Conservation (phyloP, 2,329 filamentous ascomycete genomes). For the Xylariaceae sp. region DNA sequence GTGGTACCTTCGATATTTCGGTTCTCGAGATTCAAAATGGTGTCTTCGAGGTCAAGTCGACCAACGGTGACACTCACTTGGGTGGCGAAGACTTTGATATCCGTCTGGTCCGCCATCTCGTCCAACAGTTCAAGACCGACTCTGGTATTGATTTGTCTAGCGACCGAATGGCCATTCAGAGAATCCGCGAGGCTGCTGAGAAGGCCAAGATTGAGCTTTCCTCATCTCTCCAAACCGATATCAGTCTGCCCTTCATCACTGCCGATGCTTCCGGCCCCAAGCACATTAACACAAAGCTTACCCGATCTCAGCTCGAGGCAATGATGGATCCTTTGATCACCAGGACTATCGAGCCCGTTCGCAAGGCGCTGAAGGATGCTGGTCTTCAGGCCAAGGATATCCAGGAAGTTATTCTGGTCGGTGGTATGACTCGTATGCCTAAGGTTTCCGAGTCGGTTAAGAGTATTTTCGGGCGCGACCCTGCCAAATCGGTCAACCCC, state of each 20-base stretch:
- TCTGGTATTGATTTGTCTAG: conserved; percentile 85
- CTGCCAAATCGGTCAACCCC: conserved; percentile 97
- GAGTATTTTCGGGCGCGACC: conserved; percentile 94
- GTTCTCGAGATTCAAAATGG: conserved; percentile 96
- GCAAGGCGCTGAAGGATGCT: conserved; percentile 97
- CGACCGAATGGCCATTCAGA: conserved; percentile 98
- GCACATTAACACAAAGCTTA: conserved; percentile 97
- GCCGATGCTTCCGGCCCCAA: conserved; percentile 94
- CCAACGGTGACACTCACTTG: conserved; percentile 97
- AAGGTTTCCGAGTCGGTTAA: conserved; percentile 97
- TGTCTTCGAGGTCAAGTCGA: conserved; percentile 99
- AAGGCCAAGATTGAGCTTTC: conserved; percentile 99
- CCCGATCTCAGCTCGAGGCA: conserved; percentile 88
- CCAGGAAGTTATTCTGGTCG: conserved; percentile 96
- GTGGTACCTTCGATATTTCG: conserved; percentile 99
- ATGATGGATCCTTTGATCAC: conserved; percentile 89
- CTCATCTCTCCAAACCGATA: conserved; percentile 92
- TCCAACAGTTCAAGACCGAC: conserved; percentile 96
- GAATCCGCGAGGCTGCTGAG: conserved; percentile 97
- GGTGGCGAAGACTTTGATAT: conserved; percentile 99
- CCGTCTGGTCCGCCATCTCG: conserved; percentile 88
- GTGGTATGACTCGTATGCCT: conserved; percentile 99
- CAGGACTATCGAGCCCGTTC: conserved; percentile 87
- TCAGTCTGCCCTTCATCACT: conserved; percentile 98
- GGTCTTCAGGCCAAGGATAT: conserved; percentile 90